Conservation (phyloP, 805 yeast species). For the Nakazawaea populi region DNA sequence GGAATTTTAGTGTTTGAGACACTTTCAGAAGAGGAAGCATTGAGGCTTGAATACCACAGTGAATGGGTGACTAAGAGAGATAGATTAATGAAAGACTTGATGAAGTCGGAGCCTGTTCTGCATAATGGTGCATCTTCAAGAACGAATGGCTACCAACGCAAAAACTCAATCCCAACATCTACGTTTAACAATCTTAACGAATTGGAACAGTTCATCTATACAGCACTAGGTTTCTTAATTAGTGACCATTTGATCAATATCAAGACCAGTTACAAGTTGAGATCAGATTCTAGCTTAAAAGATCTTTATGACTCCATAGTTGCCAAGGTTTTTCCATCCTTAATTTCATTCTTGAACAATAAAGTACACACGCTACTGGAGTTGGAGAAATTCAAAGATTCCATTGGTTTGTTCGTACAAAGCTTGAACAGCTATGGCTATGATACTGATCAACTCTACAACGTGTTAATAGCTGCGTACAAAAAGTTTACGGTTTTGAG, state of each 20-base stretch:
- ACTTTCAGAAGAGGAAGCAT: conserved; percentile 55
- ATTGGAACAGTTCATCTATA: conserved; percentile 50
- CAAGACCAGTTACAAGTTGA: conserved; percentile 57
- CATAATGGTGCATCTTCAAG: conserved; percentile 5
- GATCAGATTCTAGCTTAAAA: conserved; percentile 54
- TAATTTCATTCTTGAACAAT: conserved; percentile 40
- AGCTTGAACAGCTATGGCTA: conserved; percentile 70
- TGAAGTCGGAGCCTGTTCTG: conserved; percentile 32
- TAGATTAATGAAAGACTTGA: conserved; percentile 60
- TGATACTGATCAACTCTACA: conserved; percentile 53
- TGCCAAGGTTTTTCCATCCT: conserved; percentile 52
- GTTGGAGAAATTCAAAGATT: conserved; percentile 49
- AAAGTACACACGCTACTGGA: conserved; percentile 36
- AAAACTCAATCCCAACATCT: conserved; percentile 8
- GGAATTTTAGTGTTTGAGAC: conserved; percentile 77
- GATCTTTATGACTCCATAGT: conserved; percentile 74
- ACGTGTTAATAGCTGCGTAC: conserved; percentile 53
- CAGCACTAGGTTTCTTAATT: conserved; percentile 69
- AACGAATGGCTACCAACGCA: conserved; percentile 1
- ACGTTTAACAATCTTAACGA: conserved; percentile 32
- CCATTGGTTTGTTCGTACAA: conserved; percentile 66
- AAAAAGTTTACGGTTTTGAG: conserved; percentile 53
- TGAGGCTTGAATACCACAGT: conserved; percentile 58
- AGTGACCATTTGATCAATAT: conserved; percentile 65
- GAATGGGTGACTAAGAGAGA: conserved; percentile 71